Conservation (phyloP, 139 green algal genomes). For the Chlorella sp. region DNA sequence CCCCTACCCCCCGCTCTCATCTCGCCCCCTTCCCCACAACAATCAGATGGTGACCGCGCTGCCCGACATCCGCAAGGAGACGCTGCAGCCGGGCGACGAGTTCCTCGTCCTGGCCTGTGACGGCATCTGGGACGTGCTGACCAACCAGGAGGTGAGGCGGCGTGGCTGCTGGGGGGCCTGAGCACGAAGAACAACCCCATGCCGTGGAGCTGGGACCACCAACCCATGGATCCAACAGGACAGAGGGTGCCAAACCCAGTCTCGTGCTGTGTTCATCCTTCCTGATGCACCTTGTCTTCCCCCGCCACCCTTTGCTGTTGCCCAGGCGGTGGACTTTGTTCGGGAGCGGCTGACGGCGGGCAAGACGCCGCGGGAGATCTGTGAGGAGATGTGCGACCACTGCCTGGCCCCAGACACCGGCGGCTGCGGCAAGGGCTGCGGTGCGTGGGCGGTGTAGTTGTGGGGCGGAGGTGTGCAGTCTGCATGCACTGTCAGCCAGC, state of each 20-base stretch:
- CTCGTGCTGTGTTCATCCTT: too few relatives aligned
- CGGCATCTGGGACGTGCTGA: slow-evolving; percentile 87
- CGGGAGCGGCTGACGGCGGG: slow-evolving; percentile 59
- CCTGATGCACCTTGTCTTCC: too few relatives aligned
- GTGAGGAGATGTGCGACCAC: slow-evolving; percentile 76
- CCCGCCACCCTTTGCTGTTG: background rate
- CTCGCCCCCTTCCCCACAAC: slow-evolving; percentile 4
- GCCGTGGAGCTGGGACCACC: too few relatives aligned
- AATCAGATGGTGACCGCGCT: slow-evolving; percentile 77
- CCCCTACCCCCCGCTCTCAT: too few relatives aligned
- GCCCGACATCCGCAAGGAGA: slow-evolving; percentile 60
- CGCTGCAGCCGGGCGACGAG: slow-evolving; percentile 64
- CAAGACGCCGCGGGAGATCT: slow-evolving; percentile 50
- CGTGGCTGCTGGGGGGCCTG: too few relatives aligned
- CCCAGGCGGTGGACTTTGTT: slow-evolving; percentile 77
- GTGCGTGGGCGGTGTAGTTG: too few relatives aligned
- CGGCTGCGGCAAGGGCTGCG: slow-evolving; percentile 59
- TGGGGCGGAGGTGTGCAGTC: too few relatives aligned
- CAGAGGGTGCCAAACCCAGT: background rate
- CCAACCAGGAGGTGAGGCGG: slow-evolving; percentile 66
- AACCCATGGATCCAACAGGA: too few relatives aligned
- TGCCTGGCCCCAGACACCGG: slow-evolving; percentile 77
- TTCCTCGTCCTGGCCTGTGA: slow-evolving; percentile 88
- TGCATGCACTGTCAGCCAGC: too few relatives aligned
- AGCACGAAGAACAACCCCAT: too few relatives aligned